Conservation (phyloP, 805 yeast genomes). For the Wickerhamiella azyma region DNA sequence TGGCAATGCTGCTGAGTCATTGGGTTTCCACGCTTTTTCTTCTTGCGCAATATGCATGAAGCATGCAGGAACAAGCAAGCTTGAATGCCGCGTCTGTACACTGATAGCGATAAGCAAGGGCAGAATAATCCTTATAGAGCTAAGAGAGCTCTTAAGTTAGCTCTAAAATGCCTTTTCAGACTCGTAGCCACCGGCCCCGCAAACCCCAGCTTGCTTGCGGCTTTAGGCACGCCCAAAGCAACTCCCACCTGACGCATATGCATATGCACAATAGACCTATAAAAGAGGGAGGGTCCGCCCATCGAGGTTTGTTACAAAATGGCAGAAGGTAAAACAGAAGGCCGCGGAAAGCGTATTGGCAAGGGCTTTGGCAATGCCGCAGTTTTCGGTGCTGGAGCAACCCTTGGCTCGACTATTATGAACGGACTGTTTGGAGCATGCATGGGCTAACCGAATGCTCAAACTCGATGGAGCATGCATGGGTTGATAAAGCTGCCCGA, state of each 20-base stretch:
- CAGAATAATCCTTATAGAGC: no score
- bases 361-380: constrained; percentile 77
- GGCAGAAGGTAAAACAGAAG: constrained; percentile 4
- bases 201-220: no score
- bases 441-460: constrained; percentile 2
- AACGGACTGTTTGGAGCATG: constrained; percentile 23
- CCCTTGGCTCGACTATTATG: constrained; percentile 69
- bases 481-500: no score
- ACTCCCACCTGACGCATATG: no score
- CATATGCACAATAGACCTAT: no score
- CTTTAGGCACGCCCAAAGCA: no score
- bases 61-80: neutral
- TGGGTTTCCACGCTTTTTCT: neutral
- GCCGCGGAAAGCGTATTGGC: constrained; percentile 42
- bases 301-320: neutral
- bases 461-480: neutral
- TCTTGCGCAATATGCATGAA: neutral
- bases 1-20: neutral
- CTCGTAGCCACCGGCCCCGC: no score
- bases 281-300: no score
- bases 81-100: neutral
- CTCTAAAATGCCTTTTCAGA: no score
- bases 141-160: no score
- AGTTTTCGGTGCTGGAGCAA: constrained; percentile 89
- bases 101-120: neutral